phyloP scores from a whole-genome alignment of 1,284 basidiomycete species.

The Mycosarcoma mackinlayi region DNA sequence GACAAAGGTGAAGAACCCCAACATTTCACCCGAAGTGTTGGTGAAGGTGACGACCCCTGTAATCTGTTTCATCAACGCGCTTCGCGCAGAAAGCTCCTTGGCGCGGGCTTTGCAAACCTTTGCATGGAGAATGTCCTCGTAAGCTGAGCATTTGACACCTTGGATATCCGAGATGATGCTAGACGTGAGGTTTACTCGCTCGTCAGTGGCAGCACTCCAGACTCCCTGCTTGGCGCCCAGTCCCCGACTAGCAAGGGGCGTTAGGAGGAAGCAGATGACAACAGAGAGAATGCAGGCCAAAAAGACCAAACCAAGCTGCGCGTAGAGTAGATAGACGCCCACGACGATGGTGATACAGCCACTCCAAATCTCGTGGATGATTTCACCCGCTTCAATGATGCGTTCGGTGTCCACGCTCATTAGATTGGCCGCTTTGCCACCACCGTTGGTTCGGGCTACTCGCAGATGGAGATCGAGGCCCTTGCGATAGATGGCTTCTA shows the following conservation, averaged over 20 bases:
- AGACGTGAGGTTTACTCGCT: slow-evolving; percentile 52
- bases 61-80: slow-evolving; percentile 27
- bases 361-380: slow-evolving; percentile 56
- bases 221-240: slow-evolving; percentile 46
- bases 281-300: slow-evolving; percentile 50
- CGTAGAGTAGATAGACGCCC: slow-evolving; percentile 57
- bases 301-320: slow-evolving; percentile 51
- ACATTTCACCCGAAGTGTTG: slow-evolving; percentile 36
- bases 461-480: slow-evolving; percentile 52
- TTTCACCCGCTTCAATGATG: slow-evolving; percentile 42
- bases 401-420: slow-evolving; percentile 64
- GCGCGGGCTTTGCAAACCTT: slow-evolving; percentile 46
- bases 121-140: slow-evolving; percentile 46
- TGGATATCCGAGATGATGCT: slow-evolving; percentile 55
- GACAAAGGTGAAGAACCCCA: slow-evolving; percentile 44
- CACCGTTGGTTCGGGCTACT: slow-evolving; percentile 51
- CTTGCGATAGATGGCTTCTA: slow-evolving; percentile 61
- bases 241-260: slow-evolving; percentile 43
- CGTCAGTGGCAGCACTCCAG: slow-evolving; percentile 55
- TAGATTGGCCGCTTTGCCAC: slow-evolving; percentile 56
- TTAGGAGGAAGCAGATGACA: slow-evolving; percentile 37
- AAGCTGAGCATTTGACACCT: slow-evolving; percentile 61
- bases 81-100: slow-evolving; percentile 35
- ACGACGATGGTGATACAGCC: slow-evolving; percentile 50
- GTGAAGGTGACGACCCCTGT: slow-evolving; percentile 33